These are phyloP conservation scores for Saccharomyces hybrid DNA, from an alignment of 1,139 yeast species.

Conservation along the genomic window DNA sequence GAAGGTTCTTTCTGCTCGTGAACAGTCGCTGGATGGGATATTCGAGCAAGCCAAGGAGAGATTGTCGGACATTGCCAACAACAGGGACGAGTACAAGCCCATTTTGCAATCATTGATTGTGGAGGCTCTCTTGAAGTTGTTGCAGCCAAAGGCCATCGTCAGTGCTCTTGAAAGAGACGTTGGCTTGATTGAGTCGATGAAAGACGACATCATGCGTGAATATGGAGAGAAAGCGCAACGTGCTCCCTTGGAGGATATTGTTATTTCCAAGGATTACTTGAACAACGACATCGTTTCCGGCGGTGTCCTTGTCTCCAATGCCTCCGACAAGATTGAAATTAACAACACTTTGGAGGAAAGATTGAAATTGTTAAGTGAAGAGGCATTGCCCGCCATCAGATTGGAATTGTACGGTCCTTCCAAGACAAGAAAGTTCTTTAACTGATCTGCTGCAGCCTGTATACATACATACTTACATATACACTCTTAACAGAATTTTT, in stretches of 20 bases:
- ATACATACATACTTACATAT: slow-evolving; percentile 1
- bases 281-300: slow-evolving; percentile 60
- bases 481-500: not conserved
- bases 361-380: slow-evolving; percentile 70
- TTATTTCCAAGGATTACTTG: slow-evolving; percentile 51
- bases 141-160: slow-evolving; percentile 61
- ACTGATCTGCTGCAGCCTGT: slow-evolving; percentile 36
- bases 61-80: slow-evolving; percentile 47
- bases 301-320: slow-evolving; percentile 69
- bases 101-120: slow-evolving; percentile 71
- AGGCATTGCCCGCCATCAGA: slow-evolving; percentile 88
- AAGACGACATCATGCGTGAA: slow-evolving; percentile 50
- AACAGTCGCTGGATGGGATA: slow-evolving; percentile 66
- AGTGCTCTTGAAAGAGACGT: slow-evolving; percentile 67
- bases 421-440: slow-evolving; percentile 80
- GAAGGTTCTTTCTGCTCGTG: slow-evolving; percentile 80
- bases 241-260: slow-evolving; percentile 49
- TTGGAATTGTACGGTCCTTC: slow-evolving; percentile 87
- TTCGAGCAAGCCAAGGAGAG: slow-evolving; percentile 62
- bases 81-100: slow-evolving; percentile 55
- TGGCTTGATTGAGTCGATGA: slow-evolving; percentile 40
- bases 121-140: slow-evolving; percentile 70
- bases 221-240: slow-evolving; percentile 60
- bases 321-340: slow-evolving; percentile 76
- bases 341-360: slow-evolving; percentile 94